Evolutionary conservation across 2,329 filamentous ascomycete species (phyloP).

Genomic region (Aureobasidium sp.): DNA sequence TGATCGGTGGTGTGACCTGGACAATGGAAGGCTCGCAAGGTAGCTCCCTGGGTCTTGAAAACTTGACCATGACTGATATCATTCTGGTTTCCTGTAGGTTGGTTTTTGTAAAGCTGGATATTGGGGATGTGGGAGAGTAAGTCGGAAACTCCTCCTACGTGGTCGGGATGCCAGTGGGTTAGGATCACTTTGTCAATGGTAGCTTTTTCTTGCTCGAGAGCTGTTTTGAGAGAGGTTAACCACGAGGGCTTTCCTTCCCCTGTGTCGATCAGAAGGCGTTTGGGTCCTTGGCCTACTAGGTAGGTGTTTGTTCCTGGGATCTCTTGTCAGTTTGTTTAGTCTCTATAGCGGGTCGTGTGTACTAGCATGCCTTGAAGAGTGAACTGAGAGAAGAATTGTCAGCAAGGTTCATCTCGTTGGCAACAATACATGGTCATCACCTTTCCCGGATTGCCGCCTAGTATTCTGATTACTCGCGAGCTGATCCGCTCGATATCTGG

Average conservation of each 20-base stretch:
- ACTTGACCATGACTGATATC: slow-evolving; percentile 50
- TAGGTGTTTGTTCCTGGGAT: slow-evolving; percentile 78
- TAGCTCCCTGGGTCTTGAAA: slow-evolving; percentile 53
- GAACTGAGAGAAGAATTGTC: slow-evolving; percentile 35
- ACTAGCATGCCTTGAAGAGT: slow-evolving; percentile 48
- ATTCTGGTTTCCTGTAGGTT: slow-evolving; percentile 43
- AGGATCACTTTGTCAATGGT: slow-evolving; percentile 63
- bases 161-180: slow-evolving; percentile 90
- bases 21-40: slow-evolving; percentile 56
- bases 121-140: slow-evolving; percentile 56
- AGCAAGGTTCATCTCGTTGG: neutral
- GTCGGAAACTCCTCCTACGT: slow-evolving; percentile 66
- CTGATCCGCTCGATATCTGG: slow-evolving; percentile 71
- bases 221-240: slow-evolving; percentile 55
- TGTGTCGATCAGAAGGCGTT: slow-evolving; percentile 79
- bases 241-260: slow-evolving; percentile 73
- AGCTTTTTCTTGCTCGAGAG: slow-evolving; percentile 60
- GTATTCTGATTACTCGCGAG: slow-evolving; percentile 68
- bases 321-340: neutral
- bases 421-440: slow-evolving; percentile 30
- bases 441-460: slow-evolving; percentile 88
- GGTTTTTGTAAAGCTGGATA: slow-evolving; percentile 58
- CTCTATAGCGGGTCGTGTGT: neutral
- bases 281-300: slow-evolving; percentile 65
- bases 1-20: slow-evolving; percentile 80